A percentile compares a stretch with the other conserved stretches of the same genome.
phyloP scores from a whole-genome alignment of 2,329 filamentous ascomycete genomes.

The Penicillium polonicum region DNA sequence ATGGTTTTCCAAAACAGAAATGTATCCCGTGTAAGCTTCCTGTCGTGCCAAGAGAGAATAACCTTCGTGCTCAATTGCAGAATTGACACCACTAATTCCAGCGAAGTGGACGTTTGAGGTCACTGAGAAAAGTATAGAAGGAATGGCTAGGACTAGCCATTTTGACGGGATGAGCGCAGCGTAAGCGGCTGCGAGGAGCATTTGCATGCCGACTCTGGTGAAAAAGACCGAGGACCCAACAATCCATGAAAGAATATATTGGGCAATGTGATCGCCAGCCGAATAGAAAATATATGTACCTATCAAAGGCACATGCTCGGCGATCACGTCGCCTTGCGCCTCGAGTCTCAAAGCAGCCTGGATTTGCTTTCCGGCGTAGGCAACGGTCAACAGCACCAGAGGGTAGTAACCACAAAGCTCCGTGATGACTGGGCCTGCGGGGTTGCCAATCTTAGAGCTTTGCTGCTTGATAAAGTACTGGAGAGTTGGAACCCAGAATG shows the following conservation, averaged over 20 bases:
- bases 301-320: slow-evolving; percentile 65
- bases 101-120: slow-evolving; percentile 72
- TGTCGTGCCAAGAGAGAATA: slow-evolving; percentile 76
- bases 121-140: slow-evolving; percentile 64
- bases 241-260: slow-evolving; percentile 45
- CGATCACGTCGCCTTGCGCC: slow-evolving; percentile 55
- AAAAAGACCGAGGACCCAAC: slow-evolving; percentile 64
- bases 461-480: slow-evolving; percentile 70
- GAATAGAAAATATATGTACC: slow-evolving; percentile 66
- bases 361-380: slow-evolving; percentile 63
- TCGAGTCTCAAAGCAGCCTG: slow-evolving; percentile 59
- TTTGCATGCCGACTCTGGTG: slow-evolving; percentile 70
- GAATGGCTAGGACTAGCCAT: slow-evolving; percentile 64
- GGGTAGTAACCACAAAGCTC: slow-evolving; percentile 73
- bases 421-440: slow-evolving; percentile 71
- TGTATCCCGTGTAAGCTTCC: slow-evolving; percentile 87
- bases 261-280: slow-evolving; percentile 43
- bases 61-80: slow-evolving; percentile 61
- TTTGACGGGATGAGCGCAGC: slow-evolving; percentile 67
- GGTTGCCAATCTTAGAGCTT: slow-evolving; percentile 65
- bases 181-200: slow-evolving; percentile 65
- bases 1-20: slow-evolving; percentile 80
- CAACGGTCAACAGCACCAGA: slow-evolving; percentile 62
- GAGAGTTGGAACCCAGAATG: slow-evolving; percentile 69
- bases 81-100: slow-evolving; percentile 64